Conservation (phyloP, 169 alveolate genomes). For the Plasmodium fragile region DNA sequence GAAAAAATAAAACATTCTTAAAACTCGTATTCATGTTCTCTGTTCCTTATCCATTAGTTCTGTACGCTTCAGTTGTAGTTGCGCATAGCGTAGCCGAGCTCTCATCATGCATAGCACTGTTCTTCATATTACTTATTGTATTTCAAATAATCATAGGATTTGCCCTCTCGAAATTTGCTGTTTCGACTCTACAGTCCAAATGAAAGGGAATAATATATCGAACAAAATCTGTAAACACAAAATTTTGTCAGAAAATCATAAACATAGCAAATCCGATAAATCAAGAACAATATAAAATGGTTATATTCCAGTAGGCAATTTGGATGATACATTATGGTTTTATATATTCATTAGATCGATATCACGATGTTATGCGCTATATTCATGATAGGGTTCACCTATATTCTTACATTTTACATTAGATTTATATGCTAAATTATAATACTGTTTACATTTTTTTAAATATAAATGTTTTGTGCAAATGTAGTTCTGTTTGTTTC, state of each 20-base stretch:
- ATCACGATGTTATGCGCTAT: background rate
- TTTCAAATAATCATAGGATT: background rate
- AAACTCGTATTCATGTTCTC: background rate
- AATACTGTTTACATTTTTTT: background rate
- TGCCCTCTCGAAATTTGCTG: background rate
- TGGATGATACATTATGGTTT: background rate
- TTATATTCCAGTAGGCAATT: background rate
- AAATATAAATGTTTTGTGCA: background rate
- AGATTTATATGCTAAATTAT: no score
- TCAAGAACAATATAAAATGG: background rate
- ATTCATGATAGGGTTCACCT: background rate
- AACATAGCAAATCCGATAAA: no score
- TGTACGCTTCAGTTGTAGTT: background rate
- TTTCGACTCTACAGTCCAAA: background rate
- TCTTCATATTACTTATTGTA: background rate
- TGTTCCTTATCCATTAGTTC: background rate
- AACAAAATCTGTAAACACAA: background rate
- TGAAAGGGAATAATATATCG: background rate
- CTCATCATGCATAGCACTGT: no score
- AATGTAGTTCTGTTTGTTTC: no score
- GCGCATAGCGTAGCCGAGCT: background rate
- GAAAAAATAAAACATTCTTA: no score
- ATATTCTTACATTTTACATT: no score
- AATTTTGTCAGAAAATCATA: background rate
- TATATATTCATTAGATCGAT: background rate